Evolutionary conservation across 305 asterid species (phyloP).

Genomic region (Solanum hybrid): DNA sequence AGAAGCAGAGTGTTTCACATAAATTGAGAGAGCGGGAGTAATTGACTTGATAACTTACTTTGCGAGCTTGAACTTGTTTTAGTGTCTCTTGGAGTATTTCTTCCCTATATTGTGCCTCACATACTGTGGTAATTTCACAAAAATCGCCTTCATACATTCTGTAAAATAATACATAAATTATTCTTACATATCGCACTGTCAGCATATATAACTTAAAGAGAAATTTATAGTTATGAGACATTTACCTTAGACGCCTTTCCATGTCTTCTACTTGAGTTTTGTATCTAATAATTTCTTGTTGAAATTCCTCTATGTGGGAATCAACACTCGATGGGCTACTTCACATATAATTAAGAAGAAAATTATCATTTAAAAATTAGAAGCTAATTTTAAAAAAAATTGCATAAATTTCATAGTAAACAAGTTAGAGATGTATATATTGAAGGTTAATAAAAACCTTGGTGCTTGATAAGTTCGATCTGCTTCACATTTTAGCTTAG

Average conservation of each 20-base stretch:
- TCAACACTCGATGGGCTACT: conserved; percentile 57
- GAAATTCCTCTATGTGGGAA: conserved; percentile 69
- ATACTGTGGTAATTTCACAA: conserved; percentile 38
- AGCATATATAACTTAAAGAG: background rate
- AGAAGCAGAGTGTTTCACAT: background rate
- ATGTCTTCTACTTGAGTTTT: conserved; percentile 51
- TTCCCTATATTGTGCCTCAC: conserved; percentile 72
- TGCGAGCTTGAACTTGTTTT: conserved; percentile 49
- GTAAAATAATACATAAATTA: background rate
- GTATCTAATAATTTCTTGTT: conserved; percentile 51
- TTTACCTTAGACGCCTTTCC: conserved; percentile 62
- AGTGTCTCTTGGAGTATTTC: conserved; percentile 62
- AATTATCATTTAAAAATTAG: background rate
- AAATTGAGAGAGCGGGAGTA: background rate
- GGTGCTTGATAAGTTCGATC: conserved; percentile 32
- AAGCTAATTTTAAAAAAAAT: background rate
- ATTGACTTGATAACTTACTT: conserved; percentile 25
- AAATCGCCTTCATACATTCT: conserved; percentile 69
- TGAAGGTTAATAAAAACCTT: conserved; percentile 32
- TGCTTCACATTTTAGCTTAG: conserved; percentile 62
- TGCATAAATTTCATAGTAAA: background rate
- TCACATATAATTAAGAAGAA: background rate
- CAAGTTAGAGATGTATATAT: background rate
- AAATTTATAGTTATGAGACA: background rate
- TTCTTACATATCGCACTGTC: too few relatives aligned